These are phyloP conservation scores for Arthrobotrys musiformis DNA, from an alignment of 2,329 filamentous ascomycete species.

Conservation along the genomic window DNA sequence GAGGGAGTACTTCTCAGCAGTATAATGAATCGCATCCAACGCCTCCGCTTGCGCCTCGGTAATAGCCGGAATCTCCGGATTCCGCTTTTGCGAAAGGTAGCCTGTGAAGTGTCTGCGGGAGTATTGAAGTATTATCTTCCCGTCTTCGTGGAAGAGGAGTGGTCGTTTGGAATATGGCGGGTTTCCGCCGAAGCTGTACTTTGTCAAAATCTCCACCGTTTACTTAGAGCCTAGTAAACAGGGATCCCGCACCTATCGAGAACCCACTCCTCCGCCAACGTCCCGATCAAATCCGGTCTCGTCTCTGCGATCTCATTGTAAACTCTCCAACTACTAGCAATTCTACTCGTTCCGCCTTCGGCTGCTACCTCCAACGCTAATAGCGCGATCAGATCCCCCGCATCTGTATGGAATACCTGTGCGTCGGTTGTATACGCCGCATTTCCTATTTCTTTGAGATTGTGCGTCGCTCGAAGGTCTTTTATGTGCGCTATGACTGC, in stretches of 20 bases:
- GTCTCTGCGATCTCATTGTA: conserved; percentile 69
- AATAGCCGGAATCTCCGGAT: conserved; percentile 65
- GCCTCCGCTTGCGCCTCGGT: conserved; percentile 65
- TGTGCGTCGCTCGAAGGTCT: conserved; percentile 66
- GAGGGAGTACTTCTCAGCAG: background rate
- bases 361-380: conserved; percentile 62
- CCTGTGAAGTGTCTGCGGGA: conserved; percentile 70
- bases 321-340: conserved; percentile 67
- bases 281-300: conserved; percentile 68
- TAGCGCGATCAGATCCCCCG: conserved; percentile 68
- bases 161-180: conserved; percentile 64
- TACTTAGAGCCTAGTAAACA: background rate
- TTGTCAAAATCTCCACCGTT: background rate
- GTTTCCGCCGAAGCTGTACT: background rate
- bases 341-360: conserved; percentile 67
- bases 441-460: conserved; percentile 66
- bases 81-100: conserved; percentile 68
- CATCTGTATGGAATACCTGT: conserved; percentile 71
- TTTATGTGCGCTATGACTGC: conserved; percentile 72
- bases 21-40: conserved; percentile 56
- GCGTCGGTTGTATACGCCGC: conserved; percentile 72
- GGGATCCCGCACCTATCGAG: conserved; percentile 63
- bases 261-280: conserved; percentile 66
- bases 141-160: conserved; percentile 69
- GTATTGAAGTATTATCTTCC: conserved; percentile 70